A percentile compares a stretch with the other conserved stretches of the same genome.
Conservation (phyloP, 2,329 filamentous ascomycete genomes). For the Dactylellina sp. region DNA sequence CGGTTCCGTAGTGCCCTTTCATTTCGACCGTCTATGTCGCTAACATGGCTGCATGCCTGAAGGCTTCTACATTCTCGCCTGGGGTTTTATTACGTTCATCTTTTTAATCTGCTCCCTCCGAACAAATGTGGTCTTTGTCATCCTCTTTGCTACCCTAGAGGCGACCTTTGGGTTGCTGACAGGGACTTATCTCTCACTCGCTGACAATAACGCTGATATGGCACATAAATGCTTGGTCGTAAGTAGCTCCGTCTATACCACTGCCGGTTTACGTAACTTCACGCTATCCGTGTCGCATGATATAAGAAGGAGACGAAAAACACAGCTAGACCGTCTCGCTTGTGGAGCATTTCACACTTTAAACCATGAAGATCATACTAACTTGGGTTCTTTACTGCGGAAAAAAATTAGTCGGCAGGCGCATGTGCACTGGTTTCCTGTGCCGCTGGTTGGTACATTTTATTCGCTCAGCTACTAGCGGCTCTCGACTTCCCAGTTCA, state of each 20-base stretch:
- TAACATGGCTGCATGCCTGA: slow-evolving; percentile 10
- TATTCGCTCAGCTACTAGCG: slow-evolving; percentile 46
- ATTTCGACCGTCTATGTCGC: background rate
- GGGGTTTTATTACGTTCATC: slow-evolving; percentile 75
- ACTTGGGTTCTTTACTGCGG: background rate
- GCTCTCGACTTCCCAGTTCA: slow-evolving; percentile 52
- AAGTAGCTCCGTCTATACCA: slow-evolving; percentile 17
- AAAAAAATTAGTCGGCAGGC: slow-evolving; percentile 33
- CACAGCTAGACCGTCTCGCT: no score
- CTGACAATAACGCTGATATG: slow-evolving; percentile 14
- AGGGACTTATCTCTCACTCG: slow-evolving; percentile 68
- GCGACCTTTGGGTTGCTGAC: slow-evolving; percentile 72
- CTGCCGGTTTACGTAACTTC: slow-evolving; percentile 22
- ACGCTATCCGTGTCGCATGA: background rate
- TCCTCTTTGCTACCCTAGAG: slow-evolving; percentile 75
- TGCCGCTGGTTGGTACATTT: slow-evolving; percentile 52
- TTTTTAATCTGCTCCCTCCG: slow-evolving; percentile 77
- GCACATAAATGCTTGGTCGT: slow-evolving; percentile 25
- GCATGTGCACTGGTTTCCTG: slow-evolving; percentile 35
- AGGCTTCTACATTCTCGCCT: slow-evolving; percentile 73
- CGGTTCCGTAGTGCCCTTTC: background rate
- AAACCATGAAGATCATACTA: background rate
- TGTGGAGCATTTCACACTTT: background rate
- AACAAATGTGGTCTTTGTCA: slow-evolving; percentile 77
- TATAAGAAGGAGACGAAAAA: background rate